These are phyloP conservation scores for Sparassis latifolia DNA, from an alignment of 1,284 basidiomycete genomes.

Conservation along the genomic window DNA sequence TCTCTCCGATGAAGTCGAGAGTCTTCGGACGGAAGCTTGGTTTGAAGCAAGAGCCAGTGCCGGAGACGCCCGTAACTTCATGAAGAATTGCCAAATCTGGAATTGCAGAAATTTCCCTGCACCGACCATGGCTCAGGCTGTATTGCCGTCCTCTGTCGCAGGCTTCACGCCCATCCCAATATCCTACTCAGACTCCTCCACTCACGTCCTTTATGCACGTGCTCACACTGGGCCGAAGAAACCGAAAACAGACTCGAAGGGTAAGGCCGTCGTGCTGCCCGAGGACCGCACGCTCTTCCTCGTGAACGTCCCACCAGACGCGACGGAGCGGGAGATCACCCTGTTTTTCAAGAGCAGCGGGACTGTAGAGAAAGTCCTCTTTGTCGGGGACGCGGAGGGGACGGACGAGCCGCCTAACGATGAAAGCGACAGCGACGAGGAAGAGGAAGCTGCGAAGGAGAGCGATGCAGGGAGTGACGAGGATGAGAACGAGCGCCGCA, in stretches of 20 bases:
- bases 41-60: too few relatives aligned
- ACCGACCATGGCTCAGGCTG: constrained; percentile 6
- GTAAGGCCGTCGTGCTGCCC: constrained; percentile 35
- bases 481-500: constrained; percentile 30
- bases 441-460: constrained; percentile 25
- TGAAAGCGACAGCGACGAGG: constrained; percentile 27
- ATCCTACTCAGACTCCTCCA: constrained; percentile 43
- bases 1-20: not conserved
- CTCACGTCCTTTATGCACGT: constrained; percentile 60
- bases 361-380: constrained; percentile 68
- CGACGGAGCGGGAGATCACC: constrained; percentile 70
- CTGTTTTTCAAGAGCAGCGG: constrained; percentile 71
- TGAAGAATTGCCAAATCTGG: not conserved
- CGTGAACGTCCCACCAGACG: constrained; percentile 81
- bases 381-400: constrained; percentile 38
- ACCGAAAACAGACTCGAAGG: constrained; percentile 14
- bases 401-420: constrained; percentile 29
- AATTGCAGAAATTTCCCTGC: not conserved
- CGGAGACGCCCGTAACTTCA: too few relatives aligned
- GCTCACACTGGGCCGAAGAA: constrained; percentile 46
- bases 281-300: constrained; percentile 77
- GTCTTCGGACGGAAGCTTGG: too few relatives aligned
- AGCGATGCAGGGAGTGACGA: constrained; percentile 18
- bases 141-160: constrained; percentile 24
- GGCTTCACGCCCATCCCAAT: constrained; percentile 60